Evolutionary conservation across 192 early-diverging fungal species (phyloP).

Genomic region (Nowakowskiella sp.): DNA sequence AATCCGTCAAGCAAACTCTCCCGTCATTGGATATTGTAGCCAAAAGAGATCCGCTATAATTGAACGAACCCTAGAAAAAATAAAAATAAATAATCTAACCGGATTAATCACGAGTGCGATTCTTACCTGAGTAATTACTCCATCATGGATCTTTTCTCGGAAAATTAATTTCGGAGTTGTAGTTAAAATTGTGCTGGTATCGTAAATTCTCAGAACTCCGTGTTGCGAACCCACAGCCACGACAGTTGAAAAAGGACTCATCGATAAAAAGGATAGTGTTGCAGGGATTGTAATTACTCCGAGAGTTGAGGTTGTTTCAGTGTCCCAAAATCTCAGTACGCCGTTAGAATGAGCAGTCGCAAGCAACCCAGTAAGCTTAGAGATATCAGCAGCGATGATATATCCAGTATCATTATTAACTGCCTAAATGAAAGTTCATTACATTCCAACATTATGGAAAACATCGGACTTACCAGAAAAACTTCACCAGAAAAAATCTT

Average conservation of each 20-base stretch:
- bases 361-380: conserved; percentile 11
- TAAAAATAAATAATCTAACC: no score
- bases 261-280: conserved; percentile 5
- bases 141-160: conserved; percentile 13
- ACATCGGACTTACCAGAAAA: background rate
- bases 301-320: conserved; percentile 6
- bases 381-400: conserved; percentile 11
- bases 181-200: conserved; percentile 3
- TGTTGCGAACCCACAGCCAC: conserved; percentile 27
- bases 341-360: conserved; percentile 15
- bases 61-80: no score
- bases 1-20: no score
- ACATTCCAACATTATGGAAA: background rate
- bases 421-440: background rate
- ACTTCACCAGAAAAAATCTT: conserved; percentile 1
- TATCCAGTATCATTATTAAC: background rate
- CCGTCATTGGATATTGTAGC: no score
- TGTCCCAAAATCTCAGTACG: conserved; percentile 23
- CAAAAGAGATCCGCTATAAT: no score
- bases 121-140: conserved; percentile 15
- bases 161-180: conserved; percentile 19
- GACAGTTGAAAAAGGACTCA: conserved; percentile 14
- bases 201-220: conserved; percentile 31
- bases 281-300: background rate
- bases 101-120: no score